These are phyloP conservation scores for Saccharomyces hybrid DNA, from an alignment of 1,139 yeast species.

Conservation along the genomic window DNA sequence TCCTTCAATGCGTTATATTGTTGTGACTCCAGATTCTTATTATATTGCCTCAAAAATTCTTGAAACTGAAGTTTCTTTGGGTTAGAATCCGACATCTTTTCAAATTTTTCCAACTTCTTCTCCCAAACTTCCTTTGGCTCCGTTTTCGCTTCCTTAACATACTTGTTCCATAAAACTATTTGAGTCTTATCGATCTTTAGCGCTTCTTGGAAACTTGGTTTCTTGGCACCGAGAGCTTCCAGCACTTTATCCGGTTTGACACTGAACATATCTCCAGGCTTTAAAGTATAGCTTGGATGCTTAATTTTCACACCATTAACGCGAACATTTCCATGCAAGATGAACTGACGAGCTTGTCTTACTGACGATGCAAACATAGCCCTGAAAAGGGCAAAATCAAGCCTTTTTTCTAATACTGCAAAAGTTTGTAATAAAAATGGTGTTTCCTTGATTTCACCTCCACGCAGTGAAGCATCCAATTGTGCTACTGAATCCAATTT, in stretches of 20 bases:
- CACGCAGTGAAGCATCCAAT: constrained; percentile 66
- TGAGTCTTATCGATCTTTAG: constrained; percentile 63
- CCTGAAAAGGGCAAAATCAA: constrained; percentile 85
- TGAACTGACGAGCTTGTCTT: constrained; percentile 88
- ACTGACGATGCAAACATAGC: constrained; percentile 89
- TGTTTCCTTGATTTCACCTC: constrained; percentile 47
- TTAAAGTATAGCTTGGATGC: constrained; percentile 72
- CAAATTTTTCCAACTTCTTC: constrained; percentile 30
- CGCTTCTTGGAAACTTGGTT: constrained; percentile 66
- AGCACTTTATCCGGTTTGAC: constrained; percentile 83
- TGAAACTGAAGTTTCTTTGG: constrained; percentile 21
- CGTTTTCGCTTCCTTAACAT: constrained; percentile 46
- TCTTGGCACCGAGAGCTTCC: constrained; percentile 73
- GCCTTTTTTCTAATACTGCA: constrained; percentile 78
- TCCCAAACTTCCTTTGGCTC: constrained; percentile 56
- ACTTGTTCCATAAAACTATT: constrained; percentile 66
- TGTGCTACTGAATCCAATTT: constrained; percentile 79
- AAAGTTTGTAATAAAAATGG: constrained; percentile 86
- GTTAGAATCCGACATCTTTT: constrained; percentile 19
- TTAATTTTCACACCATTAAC: constrained; percentile 75
- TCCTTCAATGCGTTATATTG: constrained; percentile 22
- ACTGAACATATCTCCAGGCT: constrained; percentile 79
- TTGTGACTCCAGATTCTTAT: constrained; percentile 20
- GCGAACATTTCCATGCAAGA: constrained; percentile 70
- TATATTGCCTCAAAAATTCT: constrained; percentile 21